Conservation (phyloP, 305 asterid genomes). For the Fraxinus albicans region DNA sequence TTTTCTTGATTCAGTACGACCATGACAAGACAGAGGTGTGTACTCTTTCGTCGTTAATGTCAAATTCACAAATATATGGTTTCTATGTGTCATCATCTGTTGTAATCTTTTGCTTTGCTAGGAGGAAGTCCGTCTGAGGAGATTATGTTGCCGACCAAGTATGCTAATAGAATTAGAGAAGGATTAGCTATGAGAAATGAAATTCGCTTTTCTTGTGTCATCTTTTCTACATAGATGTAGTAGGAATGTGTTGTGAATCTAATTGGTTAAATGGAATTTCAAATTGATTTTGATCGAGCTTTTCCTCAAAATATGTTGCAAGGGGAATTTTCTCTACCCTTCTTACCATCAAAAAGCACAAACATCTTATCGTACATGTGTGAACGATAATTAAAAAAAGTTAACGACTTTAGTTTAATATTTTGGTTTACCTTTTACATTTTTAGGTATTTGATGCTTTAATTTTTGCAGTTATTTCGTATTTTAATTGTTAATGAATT, state of each 20-base stretch:
- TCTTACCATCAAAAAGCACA: not conserved
- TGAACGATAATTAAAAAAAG: too few species aligned
- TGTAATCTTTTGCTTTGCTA: conserved; percentile 24
- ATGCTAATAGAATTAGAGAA: conserved; percentile 19
- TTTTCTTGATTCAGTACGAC: conserved; percentile 61
- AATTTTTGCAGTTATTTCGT: too few species aligned
- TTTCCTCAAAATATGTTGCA: not conserved
- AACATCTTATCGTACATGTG: not conserved
- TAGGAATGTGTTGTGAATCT: not conserved
- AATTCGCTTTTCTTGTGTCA: not conserved
- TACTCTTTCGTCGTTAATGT: not conserved
- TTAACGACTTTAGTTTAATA: too few species aligned
- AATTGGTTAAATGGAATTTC: not conserved
- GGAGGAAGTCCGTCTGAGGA: conserved; percentile 75
- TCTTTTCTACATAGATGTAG: not conserved
- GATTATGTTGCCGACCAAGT: conserved; percentile 72
- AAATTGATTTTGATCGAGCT: not conserved
- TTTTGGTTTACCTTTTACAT: too few species aligned
- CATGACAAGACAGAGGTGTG: conserved; percentile 69
- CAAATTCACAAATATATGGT: not conserved
- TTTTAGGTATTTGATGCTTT: too few species aligned
- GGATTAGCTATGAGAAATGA: conserved; percentile 4
- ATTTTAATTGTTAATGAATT: too few species aligned
- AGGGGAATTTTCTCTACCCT: not conserved
- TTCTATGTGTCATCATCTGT: not conserved